Base-by-base conservation (phyloP, 345 rosid species). In the Acer negundo region DNA sequence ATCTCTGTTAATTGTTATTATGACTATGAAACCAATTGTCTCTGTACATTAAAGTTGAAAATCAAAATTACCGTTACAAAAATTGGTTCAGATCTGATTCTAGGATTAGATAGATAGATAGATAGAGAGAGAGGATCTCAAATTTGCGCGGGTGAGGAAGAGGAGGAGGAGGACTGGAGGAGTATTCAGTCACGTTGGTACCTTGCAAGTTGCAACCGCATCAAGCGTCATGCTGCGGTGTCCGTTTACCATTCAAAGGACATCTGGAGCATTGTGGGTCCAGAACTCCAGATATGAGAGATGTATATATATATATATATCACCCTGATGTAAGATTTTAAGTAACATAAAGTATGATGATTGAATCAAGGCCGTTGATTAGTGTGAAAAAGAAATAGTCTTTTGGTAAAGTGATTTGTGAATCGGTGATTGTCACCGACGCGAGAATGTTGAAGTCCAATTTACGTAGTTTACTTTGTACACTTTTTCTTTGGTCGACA, bases 111-210 rank as follows among this genome's bases (percentile, higher is more conserved):
- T 1, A 9, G 19, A 4, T 12, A 49, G 70, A 51, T 0, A 35
- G 4, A 9, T 15, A 56, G 42, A 35, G 75, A 51, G 28, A 13
- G 31, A 20, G 58, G 26, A 40, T 70, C 79, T 70, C 79, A 70
- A 70, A 55, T 68, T 59, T 74, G 77, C 59, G 78, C 79, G 82
- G 73, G 77, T 24, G 70, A 23, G 40, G 35, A 12, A 66, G 19
- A 22, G 63, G 62, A 12, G 75, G 1, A 42, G 42, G 4, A 19
- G 20, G 55, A 19, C 47, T 63, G 28, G 20, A n/a, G 0, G 31
- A 28, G 31, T 28, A 38, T 65, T 38, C 61, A 7, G 55, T 13
- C 69, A 0, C 42, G 5, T 44, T 26, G 68, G 73, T 77, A 40
- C 74, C 58, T 59, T 66, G 79, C 75, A 70, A 26, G 49, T 59